Evolutionary conservation across 2,329 filamentous ascomycete genomes (phyloP), one percentile per base, ranked within the genome.

Genomic region (Chaetomium sp.): DNA sequence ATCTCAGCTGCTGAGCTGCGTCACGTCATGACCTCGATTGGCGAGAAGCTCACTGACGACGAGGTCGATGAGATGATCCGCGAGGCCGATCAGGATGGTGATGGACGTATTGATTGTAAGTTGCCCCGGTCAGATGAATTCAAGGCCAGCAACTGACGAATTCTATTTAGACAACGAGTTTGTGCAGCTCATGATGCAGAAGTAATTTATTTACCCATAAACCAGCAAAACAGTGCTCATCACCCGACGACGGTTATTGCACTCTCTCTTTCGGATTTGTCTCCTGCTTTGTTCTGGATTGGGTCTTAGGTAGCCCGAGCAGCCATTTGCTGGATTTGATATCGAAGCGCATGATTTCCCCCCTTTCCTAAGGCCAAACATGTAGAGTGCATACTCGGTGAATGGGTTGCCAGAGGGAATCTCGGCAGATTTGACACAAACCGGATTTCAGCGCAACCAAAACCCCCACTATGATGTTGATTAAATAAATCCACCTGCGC

Each of bases 161-260:
- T 36, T 6, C 34, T 36, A 49, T 6, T 47, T 66, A 92, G 88
- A 92, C 77, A 92, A 92, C 79, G 89, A 94, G 75, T 94, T 94
- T 70, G 89, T 94, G 66, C 89, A 94, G 77, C 85, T 94, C 71
- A 94, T 94, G 89, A 92, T 94, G 89, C 89, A 94, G 81, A 92
- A 92, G 80, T 92, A 89, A 79, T 53, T 50, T 49, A 45, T 52
- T 54, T 44, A 49, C 37, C 52, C 49, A 42, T 46, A 53, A 56
- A 7, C 48, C 56, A 55, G 53, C 58, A 51, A 49, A 27, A 19
- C 4, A 34, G 55, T 43, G n/a, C 43, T 37, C 50, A 34, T 48
- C 48, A 50, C 57, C 53, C 51, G 47, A 62, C 49, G 55, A 60
- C 55, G 32, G 55, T 46, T 44, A 47, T 43, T 51, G 56, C 8